Conservation (phyloP, 1,284 basidiomycete species). For the Trichosporon asahii region DNA sequence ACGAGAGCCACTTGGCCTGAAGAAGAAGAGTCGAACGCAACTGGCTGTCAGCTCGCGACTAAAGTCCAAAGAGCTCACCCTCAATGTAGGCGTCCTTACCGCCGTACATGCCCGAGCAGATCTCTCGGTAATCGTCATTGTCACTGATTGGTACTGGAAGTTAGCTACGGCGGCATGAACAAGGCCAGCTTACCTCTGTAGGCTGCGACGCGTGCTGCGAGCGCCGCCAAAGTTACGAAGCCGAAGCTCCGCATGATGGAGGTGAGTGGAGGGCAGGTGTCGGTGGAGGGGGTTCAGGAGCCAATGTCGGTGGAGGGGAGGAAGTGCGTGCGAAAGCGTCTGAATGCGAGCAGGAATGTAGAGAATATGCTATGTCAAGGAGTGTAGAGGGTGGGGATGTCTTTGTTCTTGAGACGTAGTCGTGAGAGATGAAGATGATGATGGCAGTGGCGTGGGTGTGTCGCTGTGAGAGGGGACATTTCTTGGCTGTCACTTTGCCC, state of each 20-base stretch:
- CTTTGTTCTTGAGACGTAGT: neutral
- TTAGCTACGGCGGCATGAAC: neutral
- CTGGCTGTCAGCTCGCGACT: slow-evolving; percentile 52
- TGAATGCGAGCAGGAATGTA: neutral
- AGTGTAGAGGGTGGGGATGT: neutral
- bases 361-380: neutral
- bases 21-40: slow-evolving; percentile 72
- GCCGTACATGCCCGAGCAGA: slow-evolving; percentile 93
- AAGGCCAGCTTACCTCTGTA: slow-evolving; percentile 20
- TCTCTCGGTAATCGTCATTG: slow-evolving; percentile 68
- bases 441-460: neutral
- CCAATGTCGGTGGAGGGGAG: neutral
- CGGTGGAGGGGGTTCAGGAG: slow-evolving; percentile 1
- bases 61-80: slow-evolving; percentile 57
- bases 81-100: slow-evolving; percentile 76
- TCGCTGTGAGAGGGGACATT: neutral
- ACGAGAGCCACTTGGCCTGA: slow-evolving; percentile 89
- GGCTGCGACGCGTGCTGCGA: slow-evolving; percentile 9
- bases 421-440: neutral
- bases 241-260: slow-evolving; percentile 14
- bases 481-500: neutral
- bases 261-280: neutral
- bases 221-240: slow-evolving; percentile 13
- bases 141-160: slow-evolving; percentile 48
- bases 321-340: neutral